Base-by-base conservation (phyloP, 495 filamentous ascomycete genomes). In the Neurospora sublineolata region DNA sequence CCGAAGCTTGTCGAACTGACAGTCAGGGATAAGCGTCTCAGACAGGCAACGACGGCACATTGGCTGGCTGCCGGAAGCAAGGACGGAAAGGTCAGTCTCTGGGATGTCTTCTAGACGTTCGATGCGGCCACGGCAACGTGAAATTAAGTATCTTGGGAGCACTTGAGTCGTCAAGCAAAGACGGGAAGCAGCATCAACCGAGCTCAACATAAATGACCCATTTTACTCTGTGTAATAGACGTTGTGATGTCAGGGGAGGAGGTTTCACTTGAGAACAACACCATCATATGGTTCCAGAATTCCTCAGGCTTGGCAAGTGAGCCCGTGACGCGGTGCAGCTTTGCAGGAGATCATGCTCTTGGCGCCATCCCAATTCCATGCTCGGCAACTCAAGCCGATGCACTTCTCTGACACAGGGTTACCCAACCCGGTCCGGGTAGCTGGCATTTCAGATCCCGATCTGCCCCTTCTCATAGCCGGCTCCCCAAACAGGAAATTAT, bases 51-150 rank as follows among this genome's bases (percentile, higher is more conserved):
- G 77, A 81, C 81, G 39, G 90, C 88, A 41, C 95, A 97, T 79
- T 98, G 95, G 95, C 77, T 98, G 67, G 95, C 90, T 9, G 93
- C 88, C 6, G 95, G 96, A 4, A 91, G 92, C 70, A 99, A 98
- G 79, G 95, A 99, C 82, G 96, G 94, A 37, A 98, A 95, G 77
- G 90, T 98, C 71, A 94, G 92, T 77, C 84, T 99, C 80, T 99
- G 95, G 95, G 93, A 92, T 96, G 73, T 99, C 91, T 84, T 97
- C 18, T 81, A 75, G 71, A 64, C 27, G 52, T 64, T 64, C 52
- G 52, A 64, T 64, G 52, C 52, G 52, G 52, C 52, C 14, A 27
- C 52, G 27, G 52, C 27, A 30, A 64, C 52, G 52, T 64, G 52
- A 27, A 33, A 18, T 64, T 18, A 64, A 64, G 52, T 64, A 64